These are phyloP conservation scores for Gymnopus androsaceus DNA, from an alignment of 1,284 basidiomycete species.

Conservation along the genomic window DNA sequence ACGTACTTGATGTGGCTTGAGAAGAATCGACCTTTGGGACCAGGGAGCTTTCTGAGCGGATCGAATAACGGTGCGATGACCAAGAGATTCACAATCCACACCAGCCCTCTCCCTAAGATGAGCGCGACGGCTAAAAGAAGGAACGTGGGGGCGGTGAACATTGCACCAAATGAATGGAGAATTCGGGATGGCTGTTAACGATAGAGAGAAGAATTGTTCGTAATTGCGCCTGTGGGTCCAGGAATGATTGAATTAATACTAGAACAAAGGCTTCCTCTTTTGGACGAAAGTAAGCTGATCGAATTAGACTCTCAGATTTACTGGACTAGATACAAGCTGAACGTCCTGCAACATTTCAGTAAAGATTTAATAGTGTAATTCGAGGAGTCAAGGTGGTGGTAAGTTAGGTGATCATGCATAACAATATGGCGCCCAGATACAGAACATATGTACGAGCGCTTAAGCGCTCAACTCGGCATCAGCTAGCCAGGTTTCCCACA, in stretches of 20 bases:
- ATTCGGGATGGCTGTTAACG: slow-evolving; percentile 13
- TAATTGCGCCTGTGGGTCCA: slow-evolving; percentile 2
- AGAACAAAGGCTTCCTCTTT: slow-evolving; percentile 11
- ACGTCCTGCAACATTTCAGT: too few species aligned
- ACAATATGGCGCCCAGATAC: too few species aligned
- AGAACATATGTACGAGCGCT: too few species aligned
- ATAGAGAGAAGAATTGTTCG: neutral
- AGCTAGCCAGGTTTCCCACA: too few species aligned
- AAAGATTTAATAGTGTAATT: too few species aligned
- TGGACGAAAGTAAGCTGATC: too few species aligned
- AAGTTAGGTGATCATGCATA: too few species aligned
- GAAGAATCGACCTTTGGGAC: slow-evolving; percentile 42
- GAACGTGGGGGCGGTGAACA: slow-evolving; percentile 26
- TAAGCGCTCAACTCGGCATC: too few species aligned
- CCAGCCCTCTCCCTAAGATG: slow-evolving; percentile 34
- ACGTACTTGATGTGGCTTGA: slow-evolving; percentile 44
- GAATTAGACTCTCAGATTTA: too few species aligned
- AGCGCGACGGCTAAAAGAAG: slow-evolving; percentile 31
- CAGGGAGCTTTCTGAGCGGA: slow-evolving; percentile 48
- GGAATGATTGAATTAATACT: too few species aligned
- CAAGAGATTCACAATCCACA: slow-evolving; percentile 45
- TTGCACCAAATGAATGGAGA: neutral
- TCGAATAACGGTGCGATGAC: slow-evolving; percentile 46
- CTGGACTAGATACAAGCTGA: too few species aligned
- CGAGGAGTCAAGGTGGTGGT: too few species aligned